These are phyloP conservation scores for Gaeumannomyces sp. DNA, from an alignment of 2,329 filamentous ascomycete genomes.

Conservation along the genomic window DNA sequence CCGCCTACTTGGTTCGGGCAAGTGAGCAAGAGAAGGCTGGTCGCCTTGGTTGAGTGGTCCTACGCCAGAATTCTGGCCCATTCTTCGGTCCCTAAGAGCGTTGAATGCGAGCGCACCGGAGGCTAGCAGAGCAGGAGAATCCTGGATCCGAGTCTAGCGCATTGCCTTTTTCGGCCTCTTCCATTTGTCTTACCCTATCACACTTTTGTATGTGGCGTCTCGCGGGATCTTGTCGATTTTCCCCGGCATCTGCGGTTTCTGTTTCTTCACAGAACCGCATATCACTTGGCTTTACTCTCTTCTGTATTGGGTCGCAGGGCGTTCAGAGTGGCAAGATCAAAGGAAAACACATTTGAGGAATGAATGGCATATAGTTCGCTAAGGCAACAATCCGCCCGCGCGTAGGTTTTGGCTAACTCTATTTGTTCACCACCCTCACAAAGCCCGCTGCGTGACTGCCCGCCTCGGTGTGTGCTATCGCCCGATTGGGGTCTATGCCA, in stretches of 20 bases:
- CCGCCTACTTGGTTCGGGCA: conserved; percentile 56
- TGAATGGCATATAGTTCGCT: neutral
- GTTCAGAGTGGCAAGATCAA: neutral
- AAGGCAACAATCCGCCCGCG: neutral
- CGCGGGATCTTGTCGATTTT: neutral
- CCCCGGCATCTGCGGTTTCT: neutral
- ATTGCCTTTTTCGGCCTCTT: neutral
- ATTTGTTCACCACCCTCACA: neutral
- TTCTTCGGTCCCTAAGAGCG: neutral
- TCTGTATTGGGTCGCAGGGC: neutral
- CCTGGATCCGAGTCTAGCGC: neutral
- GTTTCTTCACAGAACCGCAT: neutral
- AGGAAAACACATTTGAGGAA: neutral
- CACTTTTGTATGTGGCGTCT: neutral
- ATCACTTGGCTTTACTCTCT: neutral
- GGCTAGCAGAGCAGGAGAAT: neutral
- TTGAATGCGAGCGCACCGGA: neutral
- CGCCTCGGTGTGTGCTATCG: neutral
- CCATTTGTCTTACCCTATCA: neutral
- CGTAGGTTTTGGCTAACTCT: neutral
- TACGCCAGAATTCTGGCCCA: neutral
- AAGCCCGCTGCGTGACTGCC: neutral
- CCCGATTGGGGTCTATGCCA: too few relatives aligned
- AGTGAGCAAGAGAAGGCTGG: neutral
- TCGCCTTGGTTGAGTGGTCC: neutral